Conservation (phyloP, 192 early-diverging fungal genomes). For the Backusella tuberculispora region DNA sequence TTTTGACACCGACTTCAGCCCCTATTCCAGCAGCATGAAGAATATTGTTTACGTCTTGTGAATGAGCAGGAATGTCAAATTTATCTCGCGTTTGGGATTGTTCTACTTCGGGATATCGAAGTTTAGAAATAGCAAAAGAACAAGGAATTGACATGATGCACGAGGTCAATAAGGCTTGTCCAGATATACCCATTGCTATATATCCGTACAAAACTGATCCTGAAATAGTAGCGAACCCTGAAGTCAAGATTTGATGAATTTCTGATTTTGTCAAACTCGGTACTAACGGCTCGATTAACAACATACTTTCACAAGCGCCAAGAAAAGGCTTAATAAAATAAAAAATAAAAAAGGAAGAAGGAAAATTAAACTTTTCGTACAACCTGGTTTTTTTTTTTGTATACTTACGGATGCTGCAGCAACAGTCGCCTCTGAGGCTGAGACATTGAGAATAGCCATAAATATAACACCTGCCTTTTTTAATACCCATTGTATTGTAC, state of each 20-base stretch:
- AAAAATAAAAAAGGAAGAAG: not conserved
- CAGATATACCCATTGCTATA: conserved; percentile 67
- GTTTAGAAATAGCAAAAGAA: conserved; percentile 82
- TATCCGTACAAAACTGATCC: conserved; percentile 82
- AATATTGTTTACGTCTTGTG: conserved; percentile 69
- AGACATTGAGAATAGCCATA: conserved; percentile 69
- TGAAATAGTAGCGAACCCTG: conserved; percentile 90
- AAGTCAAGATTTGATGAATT: conserved; percentile 85
- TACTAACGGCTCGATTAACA: conserved; percentile 81
- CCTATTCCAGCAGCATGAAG: conserved; percentile 85
- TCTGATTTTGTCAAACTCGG: conserved; percentile 84
- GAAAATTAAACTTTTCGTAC: not conserved
- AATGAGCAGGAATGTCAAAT: conserved; percentile 56
- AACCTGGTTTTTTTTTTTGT: not conserved
- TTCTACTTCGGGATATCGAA: conserved; percentile 85
- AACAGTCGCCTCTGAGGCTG: conserved; percentile 82
- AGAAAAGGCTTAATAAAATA: conserved; percentile 61
- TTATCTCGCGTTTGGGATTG: conserved; percentile 74
- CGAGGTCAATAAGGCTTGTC: conserved; percentile 75
- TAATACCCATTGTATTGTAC: conserved; percentile 83
- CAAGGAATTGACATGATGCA: conserved; percentile 93
- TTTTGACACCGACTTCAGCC: conserved; percentile 77
- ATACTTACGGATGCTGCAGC: conserved; percentile 69
- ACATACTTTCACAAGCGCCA: conserved; percentile 79
- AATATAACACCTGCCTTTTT: conserved; percentile 63